These are phyloP conservation scores for Cylindricascospora bacillispora DNA, from an alignment of 1,139 yeast genomes.

Conservation along the genomic window DNA sequence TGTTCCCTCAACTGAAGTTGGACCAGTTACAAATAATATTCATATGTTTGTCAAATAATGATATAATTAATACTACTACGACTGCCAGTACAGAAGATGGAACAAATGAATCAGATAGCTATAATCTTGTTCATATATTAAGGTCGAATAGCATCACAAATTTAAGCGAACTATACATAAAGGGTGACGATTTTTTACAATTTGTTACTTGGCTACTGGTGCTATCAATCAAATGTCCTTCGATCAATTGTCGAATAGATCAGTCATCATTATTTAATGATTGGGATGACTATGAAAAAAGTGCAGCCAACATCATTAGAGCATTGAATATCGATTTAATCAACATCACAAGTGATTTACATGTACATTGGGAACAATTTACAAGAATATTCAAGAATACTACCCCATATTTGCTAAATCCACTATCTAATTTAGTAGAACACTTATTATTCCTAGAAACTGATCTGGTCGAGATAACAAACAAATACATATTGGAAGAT, in stretches of 20 bases:
- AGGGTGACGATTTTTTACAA: neutral
- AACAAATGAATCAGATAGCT: too few relatives aligned
- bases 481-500: neutral
- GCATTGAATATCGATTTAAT: constrained; percentile 31
- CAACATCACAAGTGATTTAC: constrained; percentile 14
- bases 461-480: constrained; percentile 10
- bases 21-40: too few relatives aligned
- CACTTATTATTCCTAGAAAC: constrained; percentile 20
- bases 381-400: constrained; percentile 22
- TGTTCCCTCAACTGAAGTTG: too few relatives aligned
- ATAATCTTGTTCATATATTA: too few relatives aligned
- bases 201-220: constrained; percentile 27
- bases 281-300: constrained; percentile 18
- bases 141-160: too few relatives aligned
- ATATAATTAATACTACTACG: too few relatives aligned
- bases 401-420: constrained; percentile 30
- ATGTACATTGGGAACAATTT: constrained; percentile 30
- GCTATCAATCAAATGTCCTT: constrained; percentile 25
- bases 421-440: constrained; percentile 30
- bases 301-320: constrained; percentile 30
- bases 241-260: constrained; percentile 15
- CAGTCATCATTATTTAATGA: constrained; percentile 7
- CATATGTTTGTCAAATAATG: too few relatives aligned
- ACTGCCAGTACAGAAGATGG: too few relatives aligned
- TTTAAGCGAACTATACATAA: too few relatives aligned